Evolutionary conservation across 768 basidiomycete genomes (phyloP).

Genomic region (Ramaria rubella): DNA sequence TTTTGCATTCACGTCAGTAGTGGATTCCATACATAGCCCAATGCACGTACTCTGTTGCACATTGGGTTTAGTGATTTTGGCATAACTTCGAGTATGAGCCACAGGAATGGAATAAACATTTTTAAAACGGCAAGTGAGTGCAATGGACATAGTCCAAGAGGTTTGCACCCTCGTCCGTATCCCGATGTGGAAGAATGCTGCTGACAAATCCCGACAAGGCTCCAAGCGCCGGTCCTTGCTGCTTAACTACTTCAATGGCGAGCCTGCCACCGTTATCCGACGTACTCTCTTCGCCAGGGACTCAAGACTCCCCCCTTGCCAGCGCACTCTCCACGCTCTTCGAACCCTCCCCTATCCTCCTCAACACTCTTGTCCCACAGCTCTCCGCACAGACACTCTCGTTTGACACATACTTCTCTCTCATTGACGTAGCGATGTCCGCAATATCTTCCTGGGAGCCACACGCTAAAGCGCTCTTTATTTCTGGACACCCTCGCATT

Average conservation of each 20-base stretch:
- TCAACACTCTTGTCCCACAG: conserved; percentile 46
- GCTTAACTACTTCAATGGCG: too few species aligned
- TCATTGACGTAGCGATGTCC: conserved; percentile 5
- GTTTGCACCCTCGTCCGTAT: too few species aligned
- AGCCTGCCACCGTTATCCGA: neutral
- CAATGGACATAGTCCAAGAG: too few species aligned
- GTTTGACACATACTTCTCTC: conserved; percentile 11
- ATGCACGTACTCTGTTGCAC: neutral
- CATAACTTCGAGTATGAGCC: neutral
- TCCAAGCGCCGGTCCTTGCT: too few species aligned
- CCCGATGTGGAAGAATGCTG: too few species aligned
- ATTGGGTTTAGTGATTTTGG: neutral
- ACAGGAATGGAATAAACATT: too few species aligned
- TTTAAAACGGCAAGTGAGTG: too few species aligned
- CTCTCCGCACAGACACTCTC: conserved; percentile 24
- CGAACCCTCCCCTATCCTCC: conserved; percentile 60
- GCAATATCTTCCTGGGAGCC: conserved; percentile 1
- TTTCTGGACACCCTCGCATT: conserved; percentile 84
- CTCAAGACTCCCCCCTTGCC: conserved; percentile 18
- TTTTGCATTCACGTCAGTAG: neutral
- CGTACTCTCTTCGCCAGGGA: neutral
- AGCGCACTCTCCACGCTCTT: conserved; percentile 43
- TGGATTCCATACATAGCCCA: neutral
- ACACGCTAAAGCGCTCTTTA: conserved; percentile 44
- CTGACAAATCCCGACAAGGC: too few species aligned